Evolutionary conservation across 352 stramenopile genomes (phyloP).

Genomic region (Pythium biforme): DNA sequence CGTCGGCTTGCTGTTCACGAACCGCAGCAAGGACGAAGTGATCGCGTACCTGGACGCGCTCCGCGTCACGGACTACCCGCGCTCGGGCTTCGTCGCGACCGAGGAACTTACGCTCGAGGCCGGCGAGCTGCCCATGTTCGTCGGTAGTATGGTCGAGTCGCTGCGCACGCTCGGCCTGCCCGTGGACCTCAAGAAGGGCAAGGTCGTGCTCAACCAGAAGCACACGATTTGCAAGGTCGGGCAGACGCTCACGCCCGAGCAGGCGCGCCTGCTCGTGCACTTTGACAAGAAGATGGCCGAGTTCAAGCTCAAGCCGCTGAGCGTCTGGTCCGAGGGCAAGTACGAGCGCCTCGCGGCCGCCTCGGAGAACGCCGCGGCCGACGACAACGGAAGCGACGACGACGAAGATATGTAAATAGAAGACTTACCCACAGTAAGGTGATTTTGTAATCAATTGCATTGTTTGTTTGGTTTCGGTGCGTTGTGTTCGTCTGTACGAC

Average conservation of each 20-base stretch:
- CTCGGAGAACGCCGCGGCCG: conserved; percentile 33
- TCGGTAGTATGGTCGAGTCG: conserved; percentile 95
- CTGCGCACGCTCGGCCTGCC: conserved; percentile 95
- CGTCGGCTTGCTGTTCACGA: conserved; percentile 96
- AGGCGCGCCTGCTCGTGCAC: conserved; percentile 94
- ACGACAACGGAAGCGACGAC: conserved; percentile 40
- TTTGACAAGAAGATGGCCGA: conserved; percentile 88
- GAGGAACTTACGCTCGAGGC: conserved; percentile 87
- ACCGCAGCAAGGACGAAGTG: conserved; percentile 85
- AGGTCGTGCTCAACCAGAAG: conserved; percentile 90
- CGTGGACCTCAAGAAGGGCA: conserved; percentile 96
- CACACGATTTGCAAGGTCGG: conserved; percentile 95
- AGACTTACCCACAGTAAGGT: not conserved
- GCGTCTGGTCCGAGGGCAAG: conserved; percentile 67
- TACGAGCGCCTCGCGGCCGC: conserved; percentile 70
- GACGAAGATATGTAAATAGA: conserved; percentile 44
- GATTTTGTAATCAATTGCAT: conserved; percentile 23
- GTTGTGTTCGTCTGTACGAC: not conserved
- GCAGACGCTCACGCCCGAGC: conserved; percentile 92
- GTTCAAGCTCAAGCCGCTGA: conserved; percentile 82
- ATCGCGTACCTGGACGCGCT: conserved; percentile 92
- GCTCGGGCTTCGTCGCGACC: conserved; percentile 91
- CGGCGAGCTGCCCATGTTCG: conserved; percentile 91
- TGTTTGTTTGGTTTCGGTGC: not conserved
- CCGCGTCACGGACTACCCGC: conserved; percentile 91